Conservation (phyloP, 345 rosid genomes). For the Populus nigra region DNA sequence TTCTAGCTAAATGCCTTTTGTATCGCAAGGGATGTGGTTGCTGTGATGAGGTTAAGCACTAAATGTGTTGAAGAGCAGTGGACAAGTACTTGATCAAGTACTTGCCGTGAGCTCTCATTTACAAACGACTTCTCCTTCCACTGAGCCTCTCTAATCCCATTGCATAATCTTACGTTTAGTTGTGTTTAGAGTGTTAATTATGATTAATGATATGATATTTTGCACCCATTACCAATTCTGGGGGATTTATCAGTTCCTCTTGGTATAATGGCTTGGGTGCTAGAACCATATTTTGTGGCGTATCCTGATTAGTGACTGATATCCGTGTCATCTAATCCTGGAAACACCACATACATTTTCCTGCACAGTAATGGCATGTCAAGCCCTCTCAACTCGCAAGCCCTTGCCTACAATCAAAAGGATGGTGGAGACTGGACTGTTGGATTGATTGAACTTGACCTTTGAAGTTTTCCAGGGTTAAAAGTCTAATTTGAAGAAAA, state of each 20-base stretch:
- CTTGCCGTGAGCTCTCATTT: slow-evolving; percentile 76
- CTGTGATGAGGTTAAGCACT: slow-evolving; percentile 73
- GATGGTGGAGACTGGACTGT: background rate
- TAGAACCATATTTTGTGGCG: slow-evolving; percentile 43
- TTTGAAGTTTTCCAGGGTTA: background rate
- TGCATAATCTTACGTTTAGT: background rate
- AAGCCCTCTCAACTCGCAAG: rapidly evolving
- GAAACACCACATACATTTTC: slow-evolving; percentile 64
- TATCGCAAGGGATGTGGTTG: slow-evolving; percentile 14
- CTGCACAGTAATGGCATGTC: background rate
- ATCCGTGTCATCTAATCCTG: slow-evolving; percentile 58
- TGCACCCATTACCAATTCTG: slow-evolving; percentile 98
- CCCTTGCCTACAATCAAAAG: background rate
- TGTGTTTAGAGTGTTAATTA: background rate
- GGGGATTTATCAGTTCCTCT: slow-evolving; percentile 60
- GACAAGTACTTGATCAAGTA: slow-evolving; percentile 29
- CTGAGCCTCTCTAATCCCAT: slow-evolving; percentile 51
- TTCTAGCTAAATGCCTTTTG: background rate
- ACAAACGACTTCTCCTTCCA: slow-evolving; percentile 98
- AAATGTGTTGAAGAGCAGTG: slow-evolving; percentile 77
- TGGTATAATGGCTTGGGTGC: slow-evolving; percentile 96
- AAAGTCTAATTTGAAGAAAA: background rate
- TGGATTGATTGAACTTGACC: background rate
- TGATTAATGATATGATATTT: background rate
- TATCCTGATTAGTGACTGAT: slow-evolving; percentile 62